These are phyloP conservation scores for Xylaria castorea DNA, from an alignment of 495 filamentous ascomycete genomes.

Conservation along the genomic window DNA sequence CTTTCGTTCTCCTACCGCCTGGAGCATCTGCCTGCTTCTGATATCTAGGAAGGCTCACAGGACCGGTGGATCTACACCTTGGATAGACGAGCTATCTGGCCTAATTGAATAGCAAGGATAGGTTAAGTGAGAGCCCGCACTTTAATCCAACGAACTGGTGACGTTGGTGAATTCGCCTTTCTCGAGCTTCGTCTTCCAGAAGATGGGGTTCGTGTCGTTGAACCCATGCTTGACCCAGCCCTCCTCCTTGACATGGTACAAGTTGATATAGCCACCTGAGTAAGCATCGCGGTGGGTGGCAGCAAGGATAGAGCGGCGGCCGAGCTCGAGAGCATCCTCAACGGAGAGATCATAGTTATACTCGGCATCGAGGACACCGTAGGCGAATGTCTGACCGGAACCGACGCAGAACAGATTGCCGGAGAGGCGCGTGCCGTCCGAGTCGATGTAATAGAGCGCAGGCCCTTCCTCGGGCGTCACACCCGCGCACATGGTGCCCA, in stretches of 20 bases:
- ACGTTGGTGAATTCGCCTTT: slow-evolving; percentile 99
- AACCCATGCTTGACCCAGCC: slow-evolving; percentile 99
- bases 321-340: slow-evolving; percentile 88
- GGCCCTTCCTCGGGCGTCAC: slow-evolving; percentile 96
- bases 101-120: background rate
- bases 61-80: background rate
- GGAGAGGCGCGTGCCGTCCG: slow-evolving; percentile 88
- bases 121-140: background rate
- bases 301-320: slow-evolving; percentile 89
- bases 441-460: slow-evolving; percentile 98
- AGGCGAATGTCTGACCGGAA: slow-evolving; percentile 97
- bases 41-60: background rate
- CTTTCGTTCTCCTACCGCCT: slow-evolving; percentile 5
- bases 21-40: background rate
- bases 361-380: slow-evolving; percentile 95
- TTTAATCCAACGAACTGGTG: slow-evolving; percentile 71
- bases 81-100: background rate
- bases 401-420: slow-evolving; percentile 99
- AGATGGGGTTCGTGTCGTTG: slow-evolving; percentile 91
- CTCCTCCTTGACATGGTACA: slow-evolving; percentile 98
- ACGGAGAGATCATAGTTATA: slow-evolving; percentile 86
- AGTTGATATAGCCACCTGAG: slow-evolving; percentile 97
- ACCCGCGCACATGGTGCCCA: slow-evolving; percentile 99
- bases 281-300: slow-evolving; percentile 97
- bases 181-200: slow-evolving; percentile 98